These are phyloP conservation scores for Hypoxylon sp. DNA, from an alignment of 2,329 filamentous ascomycete species.

Conservation along the genomic window DNA sequence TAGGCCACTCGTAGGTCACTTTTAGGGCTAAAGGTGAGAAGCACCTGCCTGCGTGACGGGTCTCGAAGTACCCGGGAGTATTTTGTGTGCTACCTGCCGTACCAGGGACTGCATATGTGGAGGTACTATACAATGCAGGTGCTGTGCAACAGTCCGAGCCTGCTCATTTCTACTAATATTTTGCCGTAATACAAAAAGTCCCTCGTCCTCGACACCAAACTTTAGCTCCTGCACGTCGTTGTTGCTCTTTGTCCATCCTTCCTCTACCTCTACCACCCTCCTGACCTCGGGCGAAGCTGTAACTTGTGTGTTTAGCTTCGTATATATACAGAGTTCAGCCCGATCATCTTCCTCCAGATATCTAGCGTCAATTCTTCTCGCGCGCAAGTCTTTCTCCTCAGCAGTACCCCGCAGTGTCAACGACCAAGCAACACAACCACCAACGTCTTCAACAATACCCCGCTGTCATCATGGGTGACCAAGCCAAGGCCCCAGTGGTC, in stretches of 20 bases:
- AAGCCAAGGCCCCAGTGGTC: slow-evolving; percentile 70
- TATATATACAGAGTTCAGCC: slow-evolving; percentile 25
- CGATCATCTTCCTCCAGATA: slow-evolving; percentile 13
- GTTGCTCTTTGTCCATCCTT: slow-evolving; percentile 33
- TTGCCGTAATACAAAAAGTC: slow-evolving; percentile 49
- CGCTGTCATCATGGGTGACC: slow-evolving; percentile 63
- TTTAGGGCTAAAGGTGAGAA: slow-evolving; percentile 24
- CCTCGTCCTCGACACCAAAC: slow-evolving; percentile 38
- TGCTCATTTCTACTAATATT: slow-evolving; percentile 39
- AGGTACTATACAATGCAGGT: slow-evolving; percentile 30
- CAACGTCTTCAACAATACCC: slow-evolving; percentile 26
- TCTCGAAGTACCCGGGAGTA: slow-evolving; percentile 13
- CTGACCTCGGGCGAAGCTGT: slow-evolving; percentile 26
- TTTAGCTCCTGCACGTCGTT: slow-evolving; percentile 20
- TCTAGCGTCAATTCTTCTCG: slow-evolving; percentile 30
- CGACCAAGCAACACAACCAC: slow-evolving; percentile 20
- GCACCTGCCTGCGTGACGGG: slow-evolving; percentile 2
- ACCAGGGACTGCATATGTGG: slow-evolving; percentile 31
- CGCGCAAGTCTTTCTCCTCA: slow-evolving; percentile 13
- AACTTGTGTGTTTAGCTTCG: slow-evolving; percentile 1
- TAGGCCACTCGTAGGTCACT: slow-evolving; percentile 19
- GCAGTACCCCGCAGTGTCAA: slow-evolving; percentile 42
- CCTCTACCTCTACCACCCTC: slow-evolving; percentile 17
- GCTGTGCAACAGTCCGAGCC: slow-evolving; percentile 21
- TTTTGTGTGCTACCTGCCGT: slow-evolving; percentile 26